phyloP scores from a whole-genome alignment of 1,139 yeast genomes.

The Suhomyces bolitotheri region DNA sequence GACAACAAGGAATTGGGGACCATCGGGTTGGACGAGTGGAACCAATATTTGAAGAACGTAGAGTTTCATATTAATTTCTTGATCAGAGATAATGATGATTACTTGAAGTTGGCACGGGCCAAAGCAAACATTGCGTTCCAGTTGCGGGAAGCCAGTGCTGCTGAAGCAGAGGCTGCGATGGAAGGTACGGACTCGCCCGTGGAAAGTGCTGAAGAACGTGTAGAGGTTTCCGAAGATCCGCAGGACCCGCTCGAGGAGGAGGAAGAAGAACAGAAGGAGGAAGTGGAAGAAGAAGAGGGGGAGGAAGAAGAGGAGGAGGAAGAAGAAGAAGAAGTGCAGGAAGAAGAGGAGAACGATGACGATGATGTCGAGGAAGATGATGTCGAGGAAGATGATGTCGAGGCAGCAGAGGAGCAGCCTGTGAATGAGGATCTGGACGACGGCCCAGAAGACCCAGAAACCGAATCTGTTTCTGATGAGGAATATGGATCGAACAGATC shows the following conservation, averaged over 20 bases:
- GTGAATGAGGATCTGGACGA: no score
- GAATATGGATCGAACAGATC: no score
- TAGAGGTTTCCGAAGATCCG: neutral
- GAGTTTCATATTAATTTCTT: slow-evolving; percentile 61
- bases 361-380: neutral
- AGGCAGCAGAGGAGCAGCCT: no score
- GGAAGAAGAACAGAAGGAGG: neutral
- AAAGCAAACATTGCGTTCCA: slow-evolving; percentile 82
- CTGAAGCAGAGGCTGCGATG: slow-evolving; percentile 4
- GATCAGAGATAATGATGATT: slow-evolving; percentile 69
- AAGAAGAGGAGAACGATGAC: neutral
- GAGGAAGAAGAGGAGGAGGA: slow-evolving; percentile 4
- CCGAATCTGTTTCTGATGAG: no score
- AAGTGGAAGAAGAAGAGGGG: neutral
- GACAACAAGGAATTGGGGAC: slow-evolving; percentile 16
- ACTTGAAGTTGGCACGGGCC: slow-evolving; percentile 71
- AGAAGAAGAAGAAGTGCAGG: slow-evolving; percentile 1
- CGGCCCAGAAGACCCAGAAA: no score
- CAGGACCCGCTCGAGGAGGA: neutral
- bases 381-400: no score
- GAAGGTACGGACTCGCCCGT: neutral
- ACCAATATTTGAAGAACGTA: slow-evolving; percentile 53
- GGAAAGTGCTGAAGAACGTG: neutral
- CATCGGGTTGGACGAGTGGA: slow-evolving; percentile 49
- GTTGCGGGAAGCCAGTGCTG: slow-evolving; percentile 52